Conservation (phyloP, 192 early-diverging fungal species). For the Linnemannia elongata region DNA sequence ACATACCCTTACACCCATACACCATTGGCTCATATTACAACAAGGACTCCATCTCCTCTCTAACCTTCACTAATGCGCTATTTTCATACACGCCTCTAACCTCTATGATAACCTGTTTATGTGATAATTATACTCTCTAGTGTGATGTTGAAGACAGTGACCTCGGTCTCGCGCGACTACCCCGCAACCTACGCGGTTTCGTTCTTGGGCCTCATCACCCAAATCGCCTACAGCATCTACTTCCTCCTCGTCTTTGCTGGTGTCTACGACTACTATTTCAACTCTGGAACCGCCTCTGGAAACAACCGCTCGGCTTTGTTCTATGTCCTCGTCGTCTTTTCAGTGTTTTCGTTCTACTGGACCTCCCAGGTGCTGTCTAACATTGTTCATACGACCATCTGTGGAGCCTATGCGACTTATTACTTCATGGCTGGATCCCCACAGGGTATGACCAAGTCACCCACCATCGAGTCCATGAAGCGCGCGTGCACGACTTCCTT, state of each 20-base stretch:
- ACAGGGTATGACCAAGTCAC: constrained; percentile 61
- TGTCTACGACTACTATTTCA: constrained; percentile 53
- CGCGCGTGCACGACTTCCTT: constrained; percentile 85
- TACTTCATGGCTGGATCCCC: constrained; percentile 72
- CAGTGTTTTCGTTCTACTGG: constrained; percentile 82
- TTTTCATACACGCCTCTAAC: not conserved
- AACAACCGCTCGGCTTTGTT: constrained; percentile 59
- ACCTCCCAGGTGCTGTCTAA: constrained; percentile 83
- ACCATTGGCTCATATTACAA: not conserved
- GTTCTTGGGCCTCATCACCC: constrained; percentile 73
- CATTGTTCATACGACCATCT: constrained; percentile 78
- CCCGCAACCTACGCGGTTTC: constrained; percentile 78
- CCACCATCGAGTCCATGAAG: constrained; percentile 80
- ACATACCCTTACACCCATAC: not conserved
- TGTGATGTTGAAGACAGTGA: constrained; percentile 79
- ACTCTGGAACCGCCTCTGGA: constrained; percentile 20
- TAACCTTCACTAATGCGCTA: constrained; percentile 13
- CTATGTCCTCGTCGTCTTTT: constrained; percentile 68
- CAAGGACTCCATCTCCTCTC: not conserved
- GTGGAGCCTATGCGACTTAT: constrained; percentile 86
- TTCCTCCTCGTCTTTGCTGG: constrained; percentile 76
- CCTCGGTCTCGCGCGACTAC: constrained; percentile 73
- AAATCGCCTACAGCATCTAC: constrained; percentile 67
- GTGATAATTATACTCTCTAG: constrained; percentile 7
- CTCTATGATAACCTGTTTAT: constrained; percentile 32